Evolutionary conservation across 129 eudicot genomes (phyloP).

Genomic region (Ambrosia trifida): DNA sequence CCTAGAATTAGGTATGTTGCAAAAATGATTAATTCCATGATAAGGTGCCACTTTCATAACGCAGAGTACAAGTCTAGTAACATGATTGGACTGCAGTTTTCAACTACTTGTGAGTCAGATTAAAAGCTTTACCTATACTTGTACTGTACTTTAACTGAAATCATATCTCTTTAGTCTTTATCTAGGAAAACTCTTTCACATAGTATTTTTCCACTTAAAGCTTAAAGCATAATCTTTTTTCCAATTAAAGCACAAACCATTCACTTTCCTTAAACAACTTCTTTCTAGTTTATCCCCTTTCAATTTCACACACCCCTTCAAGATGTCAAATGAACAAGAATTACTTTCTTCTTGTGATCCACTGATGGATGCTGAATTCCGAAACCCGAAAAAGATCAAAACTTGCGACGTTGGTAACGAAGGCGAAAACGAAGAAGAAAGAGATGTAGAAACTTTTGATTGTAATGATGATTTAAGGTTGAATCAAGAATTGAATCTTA

Average conservation of each 20-base stretch:
- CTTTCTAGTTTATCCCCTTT: slow-evolving; percentile 36
- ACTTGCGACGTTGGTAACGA: slow-evolving; percentile 1
- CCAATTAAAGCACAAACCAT: slow-evolving; percentile 46
- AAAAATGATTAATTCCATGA: slow-evolving; percentile 21
- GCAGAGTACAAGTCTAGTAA: slow-evolving; percentile 11
- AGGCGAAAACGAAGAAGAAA: slow-evolving; percentile 12
- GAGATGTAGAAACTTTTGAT: background rate
- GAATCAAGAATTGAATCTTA: slow-evolving; percentile 51
- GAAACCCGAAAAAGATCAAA: slow-evolving; percentile 15
- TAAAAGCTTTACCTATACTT: slow-evolving; percentile 39
- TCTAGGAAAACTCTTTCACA: slow-evolving; percentile 33
- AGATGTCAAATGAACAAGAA: slow-evolving; percentile 4
- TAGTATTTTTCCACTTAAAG: slow-evolving; percentile 43
- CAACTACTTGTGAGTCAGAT: slow-evolving; percentile 32
- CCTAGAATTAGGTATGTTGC: background rate
- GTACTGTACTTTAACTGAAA: slow-evolving; percentile 36
- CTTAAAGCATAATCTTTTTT: slow-evolving; percentile 35
- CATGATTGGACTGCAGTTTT: slow-evolving; percentile 18
- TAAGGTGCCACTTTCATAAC: slow-evolving; percentile 21
- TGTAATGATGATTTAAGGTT: slow-evolving; percentile 23
- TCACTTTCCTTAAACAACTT: slow-evolving; percentile 32
- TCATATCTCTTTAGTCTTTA: slow-evolving; percentile 32
- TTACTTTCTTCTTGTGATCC: slow-evolving; percentile 25
- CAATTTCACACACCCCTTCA: slow-evolving; percentile 33
- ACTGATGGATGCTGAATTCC: slow-evolving; percentile 13